Evolutionary conservation across 75 land plant species (phyloP).

Genomic region (Azolla pinnata): DNA sequence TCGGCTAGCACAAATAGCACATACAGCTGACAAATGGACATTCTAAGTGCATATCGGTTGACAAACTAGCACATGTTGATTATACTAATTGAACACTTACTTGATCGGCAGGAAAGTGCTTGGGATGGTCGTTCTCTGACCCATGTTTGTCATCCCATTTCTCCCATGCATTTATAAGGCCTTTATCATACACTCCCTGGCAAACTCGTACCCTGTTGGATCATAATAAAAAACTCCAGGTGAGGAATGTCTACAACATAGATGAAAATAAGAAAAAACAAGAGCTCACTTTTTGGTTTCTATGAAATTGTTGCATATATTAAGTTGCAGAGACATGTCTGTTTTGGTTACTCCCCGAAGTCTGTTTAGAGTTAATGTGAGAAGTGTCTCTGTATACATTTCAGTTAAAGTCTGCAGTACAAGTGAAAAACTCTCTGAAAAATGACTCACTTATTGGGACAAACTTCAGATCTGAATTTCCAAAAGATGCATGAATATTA

Average conservation of each 20-base stretch:
- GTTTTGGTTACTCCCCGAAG: conserved; percentile 34
- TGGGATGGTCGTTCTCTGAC: conserved; percentile 96
- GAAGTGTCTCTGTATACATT: conserved; percentile 63
- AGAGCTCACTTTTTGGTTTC: conserved; percentile 71
- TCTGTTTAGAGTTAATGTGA: conserved; percentile 59
- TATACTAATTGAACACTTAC: too few relatives aligned
- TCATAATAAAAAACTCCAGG: conserved; percentile 2
- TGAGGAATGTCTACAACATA: background rate
- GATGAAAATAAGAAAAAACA: background rate
- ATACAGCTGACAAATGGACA: conserved; percentile 54
- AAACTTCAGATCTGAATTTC: background rate
- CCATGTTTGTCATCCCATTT: conserved; percentile 63
- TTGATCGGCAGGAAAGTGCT: conserved; percentile 70
- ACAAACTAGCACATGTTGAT: too few relatives aligned
- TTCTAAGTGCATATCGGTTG: too few relatives aligned
- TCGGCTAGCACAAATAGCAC: conserved; percentile 72
- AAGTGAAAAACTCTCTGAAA: too few relatives aligned
- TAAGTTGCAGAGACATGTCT: conserved; percentile 6
- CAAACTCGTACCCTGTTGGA: conserved; percentile 59
- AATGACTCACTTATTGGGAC: background rate
- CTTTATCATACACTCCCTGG: conserved; percentile 64
- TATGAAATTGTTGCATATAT: conserved; percentile 54
- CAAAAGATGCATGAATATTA: too few relatives aligned
- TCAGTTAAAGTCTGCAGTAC: conserved; percentile 75
- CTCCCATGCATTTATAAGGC: conserved; percentile 78